Evolutionary conservation across 768 basidiomycete genomes (phyloP).

Genomic region (Saitozyma podzolica): DNA sequence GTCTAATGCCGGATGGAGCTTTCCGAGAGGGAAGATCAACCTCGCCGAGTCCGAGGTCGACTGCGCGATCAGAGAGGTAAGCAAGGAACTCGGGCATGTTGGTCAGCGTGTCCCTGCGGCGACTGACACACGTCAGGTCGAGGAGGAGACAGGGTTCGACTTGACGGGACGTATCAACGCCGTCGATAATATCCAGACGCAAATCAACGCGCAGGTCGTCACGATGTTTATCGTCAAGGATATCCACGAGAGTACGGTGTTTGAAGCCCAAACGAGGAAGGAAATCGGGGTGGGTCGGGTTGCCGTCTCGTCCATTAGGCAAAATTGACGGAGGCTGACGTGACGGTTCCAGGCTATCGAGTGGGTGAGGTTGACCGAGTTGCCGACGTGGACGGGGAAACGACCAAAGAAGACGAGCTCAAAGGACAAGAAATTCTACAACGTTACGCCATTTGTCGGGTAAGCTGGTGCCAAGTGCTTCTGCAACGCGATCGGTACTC

Average conservation of each 20-base stretch:
- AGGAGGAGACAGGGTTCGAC: slow-evolving; percentile 97
- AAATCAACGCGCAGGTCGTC: slow-evolving; percentile 85
- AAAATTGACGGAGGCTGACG: background rate
- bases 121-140: slow-evolving; percentile 61
- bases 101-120: background rate
- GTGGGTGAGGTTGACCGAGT: slow-evolving; percentile 85
- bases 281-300: slow-evolving; percentile 83
- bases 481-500: background rate
- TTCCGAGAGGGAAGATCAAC: slow-evolving; percentile 99
- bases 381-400: slow-evolving; percentile 83
- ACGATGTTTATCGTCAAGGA: slow-evolving; percentile 86
- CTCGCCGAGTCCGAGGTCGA: slow-evolving; percentile 77
- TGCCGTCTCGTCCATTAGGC: background rate
- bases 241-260: slow-evolving; percentile 81
- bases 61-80: slow-evolving; percentile 90
- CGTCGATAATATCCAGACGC: slow-evolving; percentile 73
- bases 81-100: slow-evolving; percentile 26
- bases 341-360: slow-evolving; percentile 73
- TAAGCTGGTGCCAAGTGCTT: slow-evolving; percentile 29
- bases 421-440: slow-evolving; percentile 74
- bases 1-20: slow-evolving; percentile 95
- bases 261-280: slow-evolving; percentile 92
- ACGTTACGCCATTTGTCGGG: slow-evolving; percentile 88
- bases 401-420: slow-evolving; percentile 50
- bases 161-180: slow-evolving; percentile 48